phyloP scores from a whole-genome alignment of 768 basidiomycete species.

The Lactarius pseudohatsudake region DNA sequence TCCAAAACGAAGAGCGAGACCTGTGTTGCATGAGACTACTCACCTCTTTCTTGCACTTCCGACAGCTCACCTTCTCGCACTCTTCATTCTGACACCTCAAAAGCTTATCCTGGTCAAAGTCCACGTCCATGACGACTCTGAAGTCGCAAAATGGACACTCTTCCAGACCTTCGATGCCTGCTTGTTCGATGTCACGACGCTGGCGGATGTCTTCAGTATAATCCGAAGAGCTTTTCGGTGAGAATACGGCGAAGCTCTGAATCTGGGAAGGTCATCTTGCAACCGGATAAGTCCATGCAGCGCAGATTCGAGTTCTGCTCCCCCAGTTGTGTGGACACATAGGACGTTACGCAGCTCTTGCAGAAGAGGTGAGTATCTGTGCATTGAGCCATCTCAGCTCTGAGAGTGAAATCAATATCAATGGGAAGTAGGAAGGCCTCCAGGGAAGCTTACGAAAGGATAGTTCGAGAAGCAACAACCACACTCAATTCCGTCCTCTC shows the following conservation, averaged over 20 bases:
- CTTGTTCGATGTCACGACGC: constrained; percentile 75
- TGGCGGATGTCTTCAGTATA: constrained; percentile 77
- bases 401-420: constrained; percentile 35
- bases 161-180: constrained; percentile 76
- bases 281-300: constrained; percentile 84
- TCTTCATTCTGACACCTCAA: constrained; percentile 56
- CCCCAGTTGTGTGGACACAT: constrained; percentile 67
- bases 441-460: constrained; percentile 57
- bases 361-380: constrained; percentile 91
- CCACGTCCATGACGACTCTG: constrained; percentile 59
- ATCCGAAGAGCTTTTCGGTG: constrained; percentile 57
- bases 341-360: constrained; percentile 61
- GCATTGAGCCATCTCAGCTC: constrained; percentile 87
- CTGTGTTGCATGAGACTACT: constrained; percentile 31
- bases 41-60: constrained; percentile 73
- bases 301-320: constrained; percentile 58
- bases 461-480: constrained; percentile 82
- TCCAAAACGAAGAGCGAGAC: neutral
- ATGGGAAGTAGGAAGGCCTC: neutral
- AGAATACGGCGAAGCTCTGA: constrained; percentile 71
- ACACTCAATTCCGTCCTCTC: constrained; percentile 74
- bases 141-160: constrained; percentile 92
- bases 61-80: constrained; percentile 76
- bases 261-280: constrained; percentile 63
- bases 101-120: constrained; percentile 37